Conservation (phyloP, 2,329 filamentous ascomycete genomes). For the Trichoderma brevicompactum region DNA sequence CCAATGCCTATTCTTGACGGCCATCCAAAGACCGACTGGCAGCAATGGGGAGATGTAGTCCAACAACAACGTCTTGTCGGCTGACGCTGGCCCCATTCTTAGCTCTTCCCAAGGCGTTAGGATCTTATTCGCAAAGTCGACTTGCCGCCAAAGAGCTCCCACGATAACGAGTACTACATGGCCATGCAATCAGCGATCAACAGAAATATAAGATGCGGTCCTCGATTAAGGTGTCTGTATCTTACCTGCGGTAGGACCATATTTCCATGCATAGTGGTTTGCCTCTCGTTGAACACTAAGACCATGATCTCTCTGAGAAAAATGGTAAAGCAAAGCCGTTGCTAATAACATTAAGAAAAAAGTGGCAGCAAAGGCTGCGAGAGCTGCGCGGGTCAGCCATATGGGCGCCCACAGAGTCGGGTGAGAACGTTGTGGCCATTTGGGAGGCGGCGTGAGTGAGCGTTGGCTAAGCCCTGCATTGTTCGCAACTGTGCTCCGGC, state of each 20-base stretch:
- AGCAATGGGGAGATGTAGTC: constrained; percentile 26
- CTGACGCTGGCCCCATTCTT: not conserved
- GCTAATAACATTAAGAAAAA: constrained; percentile 9
- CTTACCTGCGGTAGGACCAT: constrained; percentile 24
- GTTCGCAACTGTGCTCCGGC: not conserved
- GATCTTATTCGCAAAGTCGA: constrained; percentile 14
- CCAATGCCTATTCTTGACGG: constrained; percentile 22
- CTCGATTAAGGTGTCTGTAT: not conserved
- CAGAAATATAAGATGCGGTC: not conserved
- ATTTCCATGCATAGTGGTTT: constrained; percentile 25
- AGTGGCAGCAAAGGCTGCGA: constrained; percentile 4
- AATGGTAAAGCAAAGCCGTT: constrained; percentile 7
- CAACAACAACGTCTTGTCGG: constrained; percentile 22
- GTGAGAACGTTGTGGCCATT: constrained; percentile 4
- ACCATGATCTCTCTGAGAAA: constrained; percentile 5
- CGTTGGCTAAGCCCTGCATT: not conserved
- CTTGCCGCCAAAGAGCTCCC: constrained; percentile 20
- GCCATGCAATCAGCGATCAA: not conserved
- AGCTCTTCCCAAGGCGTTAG: constrained; percentile 23
- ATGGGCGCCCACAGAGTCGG: constrained; percentile 14
- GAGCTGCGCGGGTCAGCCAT: constrained; percentile 2
- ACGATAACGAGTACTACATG: constrained; percentile 16
- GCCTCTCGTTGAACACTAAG: constrained; percentile 14
- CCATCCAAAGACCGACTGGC: constrained; percentile 14
- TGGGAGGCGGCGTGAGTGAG: not conserved